phyloP scores from a whole-genome alignment of 2,329 filamentous ascomycete genomes.

The Colletotrichum horii region DNA sequence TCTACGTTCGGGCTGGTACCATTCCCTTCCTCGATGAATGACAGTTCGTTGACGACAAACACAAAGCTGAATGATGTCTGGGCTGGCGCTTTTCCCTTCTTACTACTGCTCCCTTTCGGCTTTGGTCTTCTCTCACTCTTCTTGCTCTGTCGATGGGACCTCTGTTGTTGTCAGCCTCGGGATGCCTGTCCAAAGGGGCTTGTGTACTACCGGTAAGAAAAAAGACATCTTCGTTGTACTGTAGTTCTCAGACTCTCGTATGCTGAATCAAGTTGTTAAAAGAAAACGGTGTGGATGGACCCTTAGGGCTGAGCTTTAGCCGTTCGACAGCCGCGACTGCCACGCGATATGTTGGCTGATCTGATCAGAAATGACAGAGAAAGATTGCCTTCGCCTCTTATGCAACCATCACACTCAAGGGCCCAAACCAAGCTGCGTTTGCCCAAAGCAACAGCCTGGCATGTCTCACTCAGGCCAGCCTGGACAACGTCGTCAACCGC shows the following conservation, averaged over 20 bases:
- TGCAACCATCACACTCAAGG: neutral
- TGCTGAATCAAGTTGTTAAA: accelerated
- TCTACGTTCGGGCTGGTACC: conserved; percentile 4
- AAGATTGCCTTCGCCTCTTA: neutral
- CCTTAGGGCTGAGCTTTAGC: neutral
- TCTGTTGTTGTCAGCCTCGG: neutral
- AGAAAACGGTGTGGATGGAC: neutral
- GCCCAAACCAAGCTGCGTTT: neutral
- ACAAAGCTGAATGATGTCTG: conserved; percentile 34
- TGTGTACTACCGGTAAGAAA: neutral
- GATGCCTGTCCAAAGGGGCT: accelerated
- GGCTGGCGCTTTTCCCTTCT: neutral
- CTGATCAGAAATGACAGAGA: conserved; percentile 17
- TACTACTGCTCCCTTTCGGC: neutral
- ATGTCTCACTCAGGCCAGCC: neutral
- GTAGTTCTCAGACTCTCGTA: neutral
- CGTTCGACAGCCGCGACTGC: neutral
- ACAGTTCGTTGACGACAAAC: conserved; percentile 43
- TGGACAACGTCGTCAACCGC: neutral
- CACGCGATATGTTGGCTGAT: neutral
- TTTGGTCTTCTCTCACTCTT: neutral
- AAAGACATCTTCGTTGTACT: neutral
- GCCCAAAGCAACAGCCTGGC: neutral
- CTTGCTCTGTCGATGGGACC: neutral
- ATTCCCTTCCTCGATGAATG: conserved; percentile 14